These are phyloP conservation scores for Calonectria ilicicola DNA, from an alignment of 2,329 filamentous ascomycete species.

Conservation along the genomic window DNA sequence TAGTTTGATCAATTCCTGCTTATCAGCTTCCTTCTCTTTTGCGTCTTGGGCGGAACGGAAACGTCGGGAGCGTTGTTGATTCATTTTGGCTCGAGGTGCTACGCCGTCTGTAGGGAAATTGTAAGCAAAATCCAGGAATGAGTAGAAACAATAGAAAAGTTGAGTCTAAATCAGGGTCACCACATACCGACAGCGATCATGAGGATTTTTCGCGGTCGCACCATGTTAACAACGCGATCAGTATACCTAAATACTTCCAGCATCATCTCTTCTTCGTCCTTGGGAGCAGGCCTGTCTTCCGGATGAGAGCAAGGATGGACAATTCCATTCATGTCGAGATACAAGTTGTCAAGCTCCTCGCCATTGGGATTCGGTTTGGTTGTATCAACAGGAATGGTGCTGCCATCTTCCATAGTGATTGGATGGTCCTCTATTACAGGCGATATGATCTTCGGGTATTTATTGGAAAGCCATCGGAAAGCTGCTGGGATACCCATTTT, in stretches of 20 bases:
- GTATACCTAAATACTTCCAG: slow-evolving; percentile 97
- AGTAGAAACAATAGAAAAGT: background rate
- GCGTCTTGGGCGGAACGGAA: slow-evolving; percentile 96
- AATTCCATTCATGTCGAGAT: slow-evolving; percentile 99
- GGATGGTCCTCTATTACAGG: slow-evolving; percentile 89
- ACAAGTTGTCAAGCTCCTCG: slow-evolving; percentile 97
- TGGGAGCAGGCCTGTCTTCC: slow-evolving; percentile 90
- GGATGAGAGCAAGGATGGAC: slow-evolving; percentile 99
- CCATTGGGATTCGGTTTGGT: slow-evolving; percentile 93
- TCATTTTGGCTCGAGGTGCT: slow-evolving; percentile 98
- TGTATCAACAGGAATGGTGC: slow-evolving; percentile 85
- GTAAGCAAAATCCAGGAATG: slow-evolving; percentile 40
- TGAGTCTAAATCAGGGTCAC: background rate
- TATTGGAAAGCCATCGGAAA: slow-evolving; percentile 96
- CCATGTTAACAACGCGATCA: slow-evolving; percentile 99
- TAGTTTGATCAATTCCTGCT: slow-evolving; percentile 87
- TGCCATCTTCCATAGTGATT: slow-evolving; percentile 82
- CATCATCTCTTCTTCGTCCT: slow-evolving; percentile 99
- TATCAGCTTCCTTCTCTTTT: slow-evolving; percentile 92
- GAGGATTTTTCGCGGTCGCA: slow-evolving; percentile 91
- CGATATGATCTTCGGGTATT: slow-evolving; percentile 97
- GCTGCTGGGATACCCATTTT: slow-evolving; percentile 94
- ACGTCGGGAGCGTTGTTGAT: slow-evolving; percentile 95
- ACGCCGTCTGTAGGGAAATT: slow-evolving; percentile 78
- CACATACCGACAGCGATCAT: slow-evolving; percentile 94